phyloP scores from a whole-genome alignment of 345 rosid species.

The Salix dunnii region DNA sequence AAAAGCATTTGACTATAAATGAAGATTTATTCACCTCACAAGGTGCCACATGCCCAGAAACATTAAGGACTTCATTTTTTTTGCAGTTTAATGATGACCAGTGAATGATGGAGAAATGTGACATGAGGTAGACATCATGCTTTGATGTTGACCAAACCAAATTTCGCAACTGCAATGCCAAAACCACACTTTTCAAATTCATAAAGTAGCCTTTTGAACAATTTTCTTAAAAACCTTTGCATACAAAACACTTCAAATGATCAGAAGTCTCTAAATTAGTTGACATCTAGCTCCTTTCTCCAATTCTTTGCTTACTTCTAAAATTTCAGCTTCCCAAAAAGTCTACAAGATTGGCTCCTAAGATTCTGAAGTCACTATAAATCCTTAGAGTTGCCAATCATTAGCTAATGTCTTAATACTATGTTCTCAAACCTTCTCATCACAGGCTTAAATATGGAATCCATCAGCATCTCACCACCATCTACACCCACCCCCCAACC shows the following conservation, averaged over 20 bases:
- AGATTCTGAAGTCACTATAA: neutral
- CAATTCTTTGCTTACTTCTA: neutral
- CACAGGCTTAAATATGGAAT: too few relatives aligned
- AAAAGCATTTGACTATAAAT: neutral
- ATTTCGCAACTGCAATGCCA: constrained; percentile 45
- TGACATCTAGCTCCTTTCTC: neutral
- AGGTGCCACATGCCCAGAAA: constrained; percentile 54
- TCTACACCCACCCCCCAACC: neutral
- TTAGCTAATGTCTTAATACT: neutral
- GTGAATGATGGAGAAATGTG: constrained; percentile 50
- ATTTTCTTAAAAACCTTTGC: neutral
- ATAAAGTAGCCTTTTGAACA: neutral
- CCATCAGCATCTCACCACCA: neutral
- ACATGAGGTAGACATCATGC: constrained; percentile 59
- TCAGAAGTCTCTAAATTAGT: neutral
- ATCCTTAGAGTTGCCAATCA: neutral
- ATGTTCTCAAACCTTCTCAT: neutral
- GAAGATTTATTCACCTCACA: constrained; percentile 32
- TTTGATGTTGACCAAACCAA: constrained; percentile 60
- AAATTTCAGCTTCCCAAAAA: neutral
- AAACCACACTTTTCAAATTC: neutral
- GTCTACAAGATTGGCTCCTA: too few relatives aligned
- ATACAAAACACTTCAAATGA: neutral
- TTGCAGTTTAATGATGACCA: constrained; percentile 55
- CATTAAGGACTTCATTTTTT: constrained; percentile 54